phyloP scores from a whole-genome alignment of 108 stramenopile genomes.

The Schizochytrium sp. region DNA sequence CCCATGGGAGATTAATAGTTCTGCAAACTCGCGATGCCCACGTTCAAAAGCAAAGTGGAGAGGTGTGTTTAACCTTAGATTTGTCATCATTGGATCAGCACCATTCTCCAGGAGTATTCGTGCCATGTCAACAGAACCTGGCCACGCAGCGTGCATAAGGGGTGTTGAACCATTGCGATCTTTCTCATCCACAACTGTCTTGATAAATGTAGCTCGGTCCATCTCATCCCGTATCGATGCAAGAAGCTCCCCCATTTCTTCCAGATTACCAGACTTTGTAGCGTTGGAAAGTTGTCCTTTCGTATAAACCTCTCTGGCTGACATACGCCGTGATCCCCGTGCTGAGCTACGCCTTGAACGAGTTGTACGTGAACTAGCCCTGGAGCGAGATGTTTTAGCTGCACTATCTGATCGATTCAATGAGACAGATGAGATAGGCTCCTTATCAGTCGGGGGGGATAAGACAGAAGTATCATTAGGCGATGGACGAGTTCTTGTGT shows the following conservation, averaged over 20 bases:
- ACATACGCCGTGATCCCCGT: neutral
- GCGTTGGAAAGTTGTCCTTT: neutral
- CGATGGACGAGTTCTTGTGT: no score
- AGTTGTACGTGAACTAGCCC: no score
- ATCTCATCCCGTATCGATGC: neutral
- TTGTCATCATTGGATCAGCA: conserved; percentile 23
- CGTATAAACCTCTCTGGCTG: neutral
- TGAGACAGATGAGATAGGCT: no score
- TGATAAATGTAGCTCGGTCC: neutral
- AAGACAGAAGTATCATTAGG: no score
- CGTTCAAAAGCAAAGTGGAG: conserved; percentile 61
- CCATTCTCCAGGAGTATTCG: conserved; percentile 9
- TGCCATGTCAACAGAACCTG: neutral
- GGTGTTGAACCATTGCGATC: conserved; percentile 53
- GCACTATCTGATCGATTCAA: no score
- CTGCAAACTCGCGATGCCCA: conserved; percentile 33
- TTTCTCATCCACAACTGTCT: conserved; percentile 15
- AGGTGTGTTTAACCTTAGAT: conserved; percentile 26
- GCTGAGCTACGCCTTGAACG: neutral
- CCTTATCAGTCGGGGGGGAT: no score
- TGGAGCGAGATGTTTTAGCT: no score
- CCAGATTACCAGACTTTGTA: neutral
- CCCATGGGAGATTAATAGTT: conserved; percentile 6
- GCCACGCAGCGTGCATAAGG: conserved; percentile 47
- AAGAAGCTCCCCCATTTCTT: neutral